These are phyloP conservation scores for Tuber aestivum DNA, from an alignment of 495 filamentous ascomycete genomes.

Conservation along the genomic window DNA sequence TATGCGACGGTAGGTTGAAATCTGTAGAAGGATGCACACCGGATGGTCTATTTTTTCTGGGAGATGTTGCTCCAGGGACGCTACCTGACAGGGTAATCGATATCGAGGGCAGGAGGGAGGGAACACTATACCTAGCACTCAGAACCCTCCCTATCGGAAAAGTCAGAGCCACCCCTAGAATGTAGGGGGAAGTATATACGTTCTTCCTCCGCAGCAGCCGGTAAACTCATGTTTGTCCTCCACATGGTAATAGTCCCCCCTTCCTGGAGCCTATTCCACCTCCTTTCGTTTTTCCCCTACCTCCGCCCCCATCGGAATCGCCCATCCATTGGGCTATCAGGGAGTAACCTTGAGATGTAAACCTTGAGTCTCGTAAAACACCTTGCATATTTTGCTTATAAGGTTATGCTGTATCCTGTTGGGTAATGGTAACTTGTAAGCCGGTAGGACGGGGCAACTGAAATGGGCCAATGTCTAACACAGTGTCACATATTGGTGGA, in stretches of 20 bases:
- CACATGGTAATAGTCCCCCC: constrained; percentile 23
- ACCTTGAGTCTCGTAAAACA: no score
- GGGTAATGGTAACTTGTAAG: no score
- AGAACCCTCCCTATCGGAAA: constrained; percentile 39
- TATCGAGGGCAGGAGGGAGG: constrained; percentile 58
- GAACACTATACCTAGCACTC: constrained; percentile 47
- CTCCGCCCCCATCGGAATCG: constrained; percentile 39
- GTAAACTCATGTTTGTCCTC: constrained; percentile 42
- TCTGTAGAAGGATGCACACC: constrained; percentile 74
- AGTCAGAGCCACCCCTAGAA: no score
- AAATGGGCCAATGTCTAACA: neutral
- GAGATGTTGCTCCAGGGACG: constrained; percentile 32
- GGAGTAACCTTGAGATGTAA: no score
- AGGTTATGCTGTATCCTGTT: no score
- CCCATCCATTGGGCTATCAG: no score
- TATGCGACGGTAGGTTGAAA: constrained; percentile 64
- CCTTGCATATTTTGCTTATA: no score
- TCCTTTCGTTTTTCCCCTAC: constrained; percentile 42
- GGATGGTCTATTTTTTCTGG: constrained; percentile 41
- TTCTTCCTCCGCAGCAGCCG: constrained; percentile 59
- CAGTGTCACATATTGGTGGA: constrained; percentile 1
- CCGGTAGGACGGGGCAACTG: no score
- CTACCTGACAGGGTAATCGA: constrained; percentile 57
- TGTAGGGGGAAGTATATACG: constrained; percentile 51
- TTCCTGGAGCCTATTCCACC: constrained; percentile 37